Evolutionary conservation across 352 stramenopile genomes (phyloP), one percentile per base, ranked within the genome.

Genomic region (Phytophthora tubulina): DNA sequence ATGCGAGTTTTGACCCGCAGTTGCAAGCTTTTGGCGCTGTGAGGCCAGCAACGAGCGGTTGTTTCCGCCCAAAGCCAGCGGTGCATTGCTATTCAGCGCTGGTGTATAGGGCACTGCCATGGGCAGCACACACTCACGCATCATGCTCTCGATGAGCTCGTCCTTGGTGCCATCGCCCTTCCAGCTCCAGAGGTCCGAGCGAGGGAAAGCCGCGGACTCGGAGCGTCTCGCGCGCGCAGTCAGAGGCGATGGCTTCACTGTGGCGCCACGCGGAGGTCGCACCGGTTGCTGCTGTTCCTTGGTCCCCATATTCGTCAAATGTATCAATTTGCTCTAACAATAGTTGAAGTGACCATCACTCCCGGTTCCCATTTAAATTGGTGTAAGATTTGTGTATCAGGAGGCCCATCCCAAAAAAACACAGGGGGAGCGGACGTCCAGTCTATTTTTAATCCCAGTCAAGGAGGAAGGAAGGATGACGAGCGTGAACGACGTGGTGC

Each of bases 141-240:
- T 54, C 75, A 91, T 88, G 17, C 33, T 79, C 69, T 89, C 82
- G 44, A 91, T 76, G 42, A 86, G 67, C 27, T 91, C 78, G 53
- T 81, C 68, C 55, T 82, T 66, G 30, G 44, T 49, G 30, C 49
- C 36, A 31, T 67, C 61, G 46, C 82, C 58, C 8, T 71, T 75
- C 86, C 84, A 93, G 14, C 63, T 72, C 86, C 84, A 93, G 13
- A 93, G 75, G 41, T 88, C 67, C 7, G 84, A 67, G 13, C 86
- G 86, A 13, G 84, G 82, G 70, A 93, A 91, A 0, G 66, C 11
- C 39, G 62, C 6, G 27, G 36, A 10, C 32, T 71, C 68, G n/a
- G 70, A 67, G 7, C 73, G 78, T 61, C 75, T 49, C 33, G 17
- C 17, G 15, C 66, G 66, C 10, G 59, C 57, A 30, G 65, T 15